phyloP scores from a whole-genome alignment of 805 yeast genomes.

The Candida namnaoensis region DNA sequence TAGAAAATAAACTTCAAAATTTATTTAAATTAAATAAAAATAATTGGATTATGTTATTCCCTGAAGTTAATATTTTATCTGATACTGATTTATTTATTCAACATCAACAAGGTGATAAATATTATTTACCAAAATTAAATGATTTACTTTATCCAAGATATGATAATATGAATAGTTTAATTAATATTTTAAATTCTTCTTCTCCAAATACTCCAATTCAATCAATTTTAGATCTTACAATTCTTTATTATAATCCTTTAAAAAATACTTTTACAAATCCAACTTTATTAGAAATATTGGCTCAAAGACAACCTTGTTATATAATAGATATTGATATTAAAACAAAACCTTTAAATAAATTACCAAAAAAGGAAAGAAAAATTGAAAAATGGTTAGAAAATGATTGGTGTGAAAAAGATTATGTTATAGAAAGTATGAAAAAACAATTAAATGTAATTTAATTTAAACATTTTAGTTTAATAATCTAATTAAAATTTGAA shows the following conservation, averaged over 20 bases:
- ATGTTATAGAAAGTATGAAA: constrained; percentile 30
- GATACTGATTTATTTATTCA: constrained; percentile 39
- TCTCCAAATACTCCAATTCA: constrained; percentile 6
- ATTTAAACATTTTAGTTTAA: background rate
- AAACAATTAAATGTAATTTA: constrained; percentile 18
- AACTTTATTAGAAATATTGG: constrained; percentile 26
- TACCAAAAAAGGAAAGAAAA: constrained; percentile 44
- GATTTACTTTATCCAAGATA: constrained; percentile 76
- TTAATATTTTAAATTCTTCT: constrained; percentile 20
- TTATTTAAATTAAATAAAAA: constrained; percentile 24
- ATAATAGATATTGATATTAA: constrained; percentile 17
- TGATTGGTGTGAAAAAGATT: constrained; percentile 67
- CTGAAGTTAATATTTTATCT: constrained; percentile 73
- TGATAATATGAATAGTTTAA: constrained; percentile 42
- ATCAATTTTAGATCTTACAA: constrained; percentile 23
- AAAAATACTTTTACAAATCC: constrained; percentile 23
- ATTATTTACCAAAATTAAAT: constrained; percentile 50
- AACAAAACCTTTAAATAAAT: constrained; percentile 28
- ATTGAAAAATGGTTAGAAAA: constrained; percentile 72
- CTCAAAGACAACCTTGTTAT: constrained; percentile 20
- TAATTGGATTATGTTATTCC: constrained; percentile 68
- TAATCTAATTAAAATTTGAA: too few species aligned
- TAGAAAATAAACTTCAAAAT: constrained; percentile 26
- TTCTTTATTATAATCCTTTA: constrained; percentile 27
- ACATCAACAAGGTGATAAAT: constrained; percentile 41